Conservation (phyloP, 2,329 filamentous ascomycete species). For the Fusarium miscanthi region DNA sequence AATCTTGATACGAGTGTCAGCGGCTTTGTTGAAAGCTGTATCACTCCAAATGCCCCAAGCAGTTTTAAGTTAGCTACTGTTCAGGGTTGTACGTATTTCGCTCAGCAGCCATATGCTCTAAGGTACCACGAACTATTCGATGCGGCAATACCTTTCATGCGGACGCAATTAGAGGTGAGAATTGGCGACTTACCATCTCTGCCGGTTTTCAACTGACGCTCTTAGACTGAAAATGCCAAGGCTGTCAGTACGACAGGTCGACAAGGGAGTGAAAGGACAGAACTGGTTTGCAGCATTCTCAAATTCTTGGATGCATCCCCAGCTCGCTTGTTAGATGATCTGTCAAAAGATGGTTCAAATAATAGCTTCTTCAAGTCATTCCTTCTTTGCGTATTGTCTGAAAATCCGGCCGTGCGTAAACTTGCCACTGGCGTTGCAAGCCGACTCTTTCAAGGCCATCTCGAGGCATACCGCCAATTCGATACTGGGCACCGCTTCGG, state of each 20-base stretch:
- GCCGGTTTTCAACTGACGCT: neutral
- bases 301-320: slow-evolving; percentile 67
- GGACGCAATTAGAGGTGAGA: slow-evolving; percentile 65
- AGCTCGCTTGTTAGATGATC: slow-evolving; percentile 47
- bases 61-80: slow-evolving; percentile 72
- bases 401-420: slow-evolving; percentile 61
- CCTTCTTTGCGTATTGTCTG: slow-evolving; percentile 64
- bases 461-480: slow-evolving; percentile 44
- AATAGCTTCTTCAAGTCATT: slow-evolving; percentile 61
- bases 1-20: slow-evolving; percentile 69
- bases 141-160: slow-evolving; percentile 67
- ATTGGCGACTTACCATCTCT: neutral
- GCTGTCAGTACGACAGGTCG: slow-evolving; percentile 8
- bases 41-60: slow-evolving; percentile 66
- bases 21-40: slow-evolving; percentile 66
- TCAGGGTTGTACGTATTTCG: slow-evolving; percentile 72
- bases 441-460: slow-evolving; percentile 55
- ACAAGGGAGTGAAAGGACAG: slow-evolving; percentile 26
- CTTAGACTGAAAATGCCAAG: slow-evolving; percentile 35
- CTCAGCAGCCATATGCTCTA: slow-evolving; percentile 60
- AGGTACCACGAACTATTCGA: slow-evolving; percentile 67
- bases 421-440: slow-evolving; percentile 61
- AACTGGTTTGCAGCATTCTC: slow-evolving; percentile 58
- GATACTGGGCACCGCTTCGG: slow-evolving; percentile 42
- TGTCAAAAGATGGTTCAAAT: slow-evolving; percentile 40